Conservation (phyloP, 495 filamentous ascomycete genomes). For the Neurospora sp. region DNA sequence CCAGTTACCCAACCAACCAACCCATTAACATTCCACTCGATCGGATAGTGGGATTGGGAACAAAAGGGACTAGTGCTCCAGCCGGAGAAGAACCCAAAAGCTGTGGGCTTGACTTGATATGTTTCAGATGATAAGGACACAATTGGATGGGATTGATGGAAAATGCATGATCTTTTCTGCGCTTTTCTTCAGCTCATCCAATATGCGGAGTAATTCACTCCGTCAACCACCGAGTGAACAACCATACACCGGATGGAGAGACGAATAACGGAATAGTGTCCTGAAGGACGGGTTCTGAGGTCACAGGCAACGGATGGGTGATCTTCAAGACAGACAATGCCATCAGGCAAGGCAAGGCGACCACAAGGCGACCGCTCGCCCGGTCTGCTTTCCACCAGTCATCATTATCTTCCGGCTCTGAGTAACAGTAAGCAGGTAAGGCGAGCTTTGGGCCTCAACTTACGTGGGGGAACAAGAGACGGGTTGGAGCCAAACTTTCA, state of each 20-base stretch:
- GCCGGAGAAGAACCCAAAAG: neutral
- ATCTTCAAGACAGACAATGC: neutral
- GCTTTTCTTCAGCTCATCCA: neutral
- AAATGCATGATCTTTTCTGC: neutral
- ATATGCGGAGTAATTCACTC: neutral
- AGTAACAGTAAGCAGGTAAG: neutral
- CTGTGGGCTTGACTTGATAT: neutral
- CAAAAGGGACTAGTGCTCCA: neutral
- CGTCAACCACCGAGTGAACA: neutral
- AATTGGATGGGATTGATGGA: neutral
- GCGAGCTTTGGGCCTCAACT: neutral
- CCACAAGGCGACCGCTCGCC: neutral
- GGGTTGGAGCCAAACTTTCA: neutral
- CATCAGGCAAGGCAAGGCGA: neutral
- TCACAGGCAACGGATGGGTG: neutral
- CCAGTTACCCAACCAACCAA: neutral
- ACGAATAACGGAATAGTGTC: neutral
- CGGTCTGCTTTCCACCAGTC: neutral
- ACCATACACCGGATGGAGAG: neutral
- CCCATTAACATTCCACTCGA: neutral
- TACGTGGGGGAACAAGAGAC: neutral
- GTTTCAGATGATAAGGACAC: neutral
- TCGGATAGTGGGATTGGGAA: neutral
- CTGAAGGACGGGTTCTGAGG: neutral
- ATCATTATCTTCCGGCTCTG: neutral